Percentiles rank a stretch among this genome's conserved stretches.
These are phyloP conservation scores for Cucurbitaria berberidis DNA, from an alignment of 2,329 filamentous ascomycete genomes.

Conservation along the genomic window DNA sequence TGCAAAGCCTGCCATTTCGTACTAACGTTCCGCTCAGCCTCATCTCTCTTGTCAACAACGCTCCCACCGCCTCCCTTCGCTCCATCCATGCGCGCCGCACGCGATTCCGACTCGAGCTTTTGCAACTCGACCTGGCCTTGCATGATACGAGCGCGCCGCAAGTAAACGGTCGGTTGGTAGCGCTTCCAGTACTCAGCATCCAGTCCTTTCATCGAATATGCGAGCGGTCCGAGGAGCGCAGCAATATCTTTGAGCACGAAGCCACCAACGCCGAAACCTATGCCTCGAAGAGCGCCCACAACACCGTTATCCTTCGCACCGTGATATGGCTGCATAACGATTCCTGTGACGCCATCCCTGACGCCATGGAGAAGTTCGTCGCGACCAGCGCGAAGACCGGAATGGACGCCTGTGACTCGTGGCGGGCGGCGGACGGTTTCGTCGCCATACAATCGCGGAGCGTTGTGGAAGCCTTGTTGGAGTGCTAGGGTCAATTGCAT, in stretches of 20 bases:
- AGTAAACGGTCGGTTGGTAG: constrained; percentile 59
- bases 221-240: constrained; percentile 65
- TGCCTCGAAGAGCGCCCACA: constrained; percentile 59
- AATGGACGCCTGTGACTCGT: constrained; percentile 69
- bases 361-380: constrained; percentile 68
- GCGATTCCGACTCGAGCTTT: constrained; percentile 21
- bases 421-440: constrained; percentile 69
- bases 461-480: constrained; percentile 74
- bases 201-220: constrained; percentile 69
- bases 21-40: constrained; percentile 39
- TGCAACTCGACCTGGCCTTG: constrained; percentile 56
- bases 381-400: constrained; percentile 65
- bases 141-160: constrained; percentile 64
- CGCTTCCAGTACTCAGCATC: constrained; percentile 64
- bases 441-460: constrained; percentile 72
- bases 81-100: constrained; percentile 11
- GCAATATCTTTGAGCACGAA: constrained; percentile 70
- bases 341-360: constrained; percentile 69
- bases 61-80: constrained; percentile 8
- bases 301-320: constrained; percentile 63
- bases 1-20: constrained; percentile 34
- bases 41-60: constrained; percentile 27
- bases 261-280: constrained; percentile 68
- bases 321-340: constrained; percentile 65
- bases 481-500: constrained; percentile 67